Conservation (phyloP, 2,329 filamentous ascomycete species). For the Monosporascus sp. region DNA sequence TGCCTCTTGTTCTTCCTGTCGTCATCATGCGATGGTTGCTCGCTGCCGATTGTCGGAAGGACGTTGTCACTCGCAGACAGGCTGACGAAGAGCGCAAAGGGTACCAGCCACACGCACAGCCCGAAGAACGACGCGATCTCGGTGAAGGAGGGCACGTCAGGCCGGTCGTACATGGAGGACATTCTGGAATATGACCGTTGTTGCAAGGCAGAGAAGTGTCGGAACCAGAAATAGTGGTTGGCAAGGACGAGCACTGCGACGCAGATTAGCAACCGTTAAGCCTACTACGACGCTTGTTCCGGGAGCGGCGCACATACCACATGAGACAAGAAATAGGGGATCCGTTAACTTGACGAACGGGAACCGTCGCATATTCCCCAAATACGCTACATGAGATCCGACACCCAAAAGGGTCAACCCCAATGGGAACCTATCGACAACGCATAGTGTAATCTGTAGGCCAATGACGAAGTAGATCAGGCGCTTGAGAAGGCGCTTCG, state of each 20-base stretch:
- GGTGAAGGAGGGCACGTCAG: constrained; percentile 72
- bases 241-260: constrained; percentile 68
- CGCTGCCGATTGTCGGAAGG: constrained; percentile 82
- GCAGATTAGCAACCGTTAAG: neutral
- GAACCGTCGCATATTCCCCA: constrained; percentile 74
- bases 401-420: constrained; percentile 69
- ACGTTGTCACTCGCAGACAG: constrained; percentile 93
- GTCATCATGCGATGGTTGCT: constrained; percentile 46
- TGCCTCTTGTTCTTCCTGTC: constrained; percentile 49
- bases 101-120: constrained; percentile 92
- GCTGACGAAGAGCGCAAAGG: constrained; percentile 91
- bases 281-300: neutral
- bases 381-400: constrained; percentile 76
- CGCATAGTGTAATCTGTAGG: constrained; percentile 66
- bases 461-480: constrained; percentile 80
- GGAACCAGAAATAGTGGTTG: constrained; percentile 96
- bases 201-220: constrained; percentile 71
- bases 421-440: constrained; percentile 83
- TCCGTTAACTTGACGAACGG: constrained; percentile 80
- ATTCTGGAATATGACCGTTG: constrained; percentile 50
- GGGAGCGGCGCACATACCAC: constrained; percentile 49
- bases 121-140: constrained; percentile 97
- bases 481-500: constrained; percentile 77
- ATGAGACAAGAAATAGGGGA: constrained; percentile 79
- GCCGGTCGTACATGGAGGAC: constrained; percentile 57